Base-by-base conservation (phyloP, 2,329 filamentous ascomycete genomes). In the Fusarium redolens region DNA sequence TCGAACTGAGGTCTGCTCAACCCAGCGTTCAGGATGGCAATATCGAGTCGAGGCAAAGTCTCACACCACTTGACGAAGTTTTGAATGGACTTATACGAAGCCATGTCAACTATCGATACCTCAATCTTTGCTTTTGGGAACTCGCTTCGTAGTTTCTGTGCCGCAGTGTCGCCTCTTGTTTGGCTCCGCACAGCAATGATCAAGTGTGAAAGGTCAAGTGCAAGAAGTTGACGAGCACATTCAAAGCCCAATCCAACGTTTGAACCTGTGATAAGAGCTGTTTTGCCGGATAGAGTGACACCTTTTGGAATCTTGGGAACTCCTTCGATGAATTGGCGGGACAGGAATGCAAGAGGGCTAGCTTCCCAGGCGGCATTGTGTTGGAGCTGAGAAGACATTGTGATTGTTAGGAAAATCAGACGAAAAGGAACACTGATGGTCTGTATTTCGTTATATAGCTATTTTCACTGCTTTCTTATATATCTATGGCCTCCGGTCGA, bases 231-330 rank as follows among this genome's bases (percentile, higher is more conserved):
- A 1, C 78, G 77, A 12, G 82, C 79, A 4, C 82, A 78, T 71
- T 87, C 85, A 28, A 85, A 80, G 1, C 87, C 87, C 0, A 89
- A 78, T 0, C 87, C 87, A 1, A 76, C 77, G 64, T 87, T 89
- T 33, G 83, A 79, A 5, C 87, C 87, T 0, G 86, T 88, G 10
- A 89, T 78, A 44, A 89, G 83, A 38, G 84, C 84, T 5, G 81
- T 81, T 73, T 85, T 78, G 1, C 82, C 81, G 7, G 79, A 72
- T 48, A 86, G 76, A 48, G 77, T 56, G 35, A 73, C 58, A 4
- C 65, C 48, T 35, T 64, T 73, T 30, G 78, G 76, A 45, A 75
- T 73, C 7, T 54, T 63, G n/a, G 76, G 74, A 7, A 78, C 73
- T 10, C 65, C 62, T 58, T 78, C 56, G 38, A 78, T 55, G 56